Conservation (phyloP, 768 basidiomycete species). For the Ramaria sp. region DNA sequence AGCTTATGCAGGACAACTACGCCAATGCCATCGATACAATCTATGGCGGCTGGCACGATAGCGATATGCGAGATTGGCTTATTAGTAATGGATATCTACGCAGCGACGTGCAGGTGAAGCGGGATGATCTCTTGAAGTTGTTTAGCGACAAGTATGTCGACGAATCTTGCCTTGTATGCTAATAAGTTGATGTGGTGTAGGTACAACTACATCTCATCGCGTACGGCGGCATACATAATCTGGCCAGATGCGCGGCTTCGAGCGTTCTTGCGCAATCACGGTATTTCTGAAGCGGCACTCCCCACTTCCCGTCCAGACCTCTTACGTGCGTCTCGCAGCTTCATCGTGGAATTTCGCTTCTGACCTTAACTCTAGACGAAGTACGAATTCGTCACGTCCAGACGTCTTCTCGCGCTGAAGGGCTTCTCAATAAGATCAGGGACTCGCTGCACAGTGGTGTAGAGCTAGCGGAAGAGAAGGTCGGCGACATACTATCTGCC, state of each 20-base stretch:
- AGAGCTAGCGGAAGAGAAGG: slow-evolving; percentile 65
- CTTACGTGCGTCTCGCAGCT: slow-evolving; percentile 40
- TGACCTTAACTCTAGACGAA: slow-evolving; percentile 39
- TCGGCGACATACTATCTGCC: slow-evolving; percentile 24
- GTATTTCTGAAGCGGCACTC: slow-evolving; percentile 57
- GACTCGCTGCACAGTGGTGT: slow-evolving; percentile 59
- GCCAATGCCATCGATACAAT: slow-evolving; percentile 44
- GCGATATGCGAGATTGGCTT: slow-evolving; percentile 62
- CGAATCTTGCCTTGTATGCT: neutral
- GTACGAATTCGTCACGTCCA: slow-evolving; percentile 73
- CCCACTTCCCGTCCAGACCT: slow-evolving; percentile 63
- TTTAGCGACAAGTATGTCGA: slow-evolving; percentile 55
- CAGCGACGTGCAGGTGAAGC: slow-evolving; percentile 44
- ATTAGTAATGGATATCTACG: slow-evolving; percentile 58
- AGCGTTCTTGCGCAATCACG: slow-evolving; percentile 74
- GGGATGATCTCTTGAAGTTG: slow-evolving; percentile 65
- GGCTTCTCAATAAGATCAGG: slow-evolving; percentile 46
- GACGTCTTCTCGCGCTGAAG: slow-evolving; percentile 43
- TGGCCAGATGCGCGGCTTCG: slow-evolving; percentile 94
- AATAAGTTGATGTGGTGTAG: slow-evolving; percentile 22
- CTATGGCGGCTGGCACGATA: slow-evolving; percentile 64
- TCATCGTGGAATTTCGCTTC: neutral
- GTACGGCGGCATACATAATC: slow-evolving; percentile 55
- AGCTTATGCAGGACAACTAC: slow-evolving; percentile 72
- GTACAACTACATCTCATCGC: slow-evolving; percentile 36